Base-by-base conservation (phyloP, 345 rosid genomes). In the Lepidium africanum region DNA sequence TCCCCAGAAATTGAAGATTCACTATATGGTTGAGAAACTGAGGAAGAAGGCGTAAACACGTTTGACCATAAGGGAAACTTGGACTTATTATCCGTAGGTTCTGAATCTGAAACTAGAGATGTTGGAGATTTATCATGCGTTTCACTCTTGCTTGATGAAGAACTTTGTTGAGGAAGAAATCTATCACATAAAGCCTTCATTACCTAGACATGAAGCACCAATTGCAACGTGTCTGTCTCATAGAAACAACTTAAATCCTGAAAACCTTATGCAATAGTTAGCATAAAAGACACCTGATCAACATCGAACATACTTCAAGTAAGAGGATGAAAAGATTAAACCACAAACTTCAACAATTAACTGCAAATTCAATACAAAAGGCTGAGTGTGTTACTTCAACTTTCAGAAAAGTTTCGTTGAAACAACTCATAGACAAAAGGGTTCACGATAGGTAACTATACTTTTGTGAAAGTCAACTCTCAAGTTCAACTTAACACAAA, bases 121-220 rank as follows among this genome's bases (percentile, higher is more conserved):
- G 83, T 48, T 53, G 71, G 71, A 77, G 86, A 70, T n/a, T 65
- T 70, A 67, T 71, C 65, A 19, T 73, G 57, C 17, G 73, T 65
- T 53, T 81, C 83, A 72, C 37, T 63, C 63, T 70, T 41, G 77
- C 74, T 59, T 70, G 77, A 71, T 56, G 85, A 77, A 70, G 76
- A 76, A 70, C 67, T 76, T 64, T 80, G 79, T 8, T 82, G 74
- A 72, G 81, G 59, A 78, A 70, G 79, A 68, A 62, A 80, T 77
- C 76, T 83, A 51, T 87, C 95, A 74, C 69, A 64, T 68, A 81
- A 79, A 60, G 81, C 89, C 92, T 88, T 91, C 87, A 83, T 83
- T 81, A 83, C 83, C 85, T 83, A 83, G 71, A 73, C 78, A 83
- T 65, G 16, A 67, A 57, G 67, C 74, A 69, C 46, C 67, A 60